A percentile compares a stretch with the other conserved stretches of the same genome.
Conservation (phyloP, 495 filamentous ascomycete species). For the Aspergillus sclerotioniger region DNA sequence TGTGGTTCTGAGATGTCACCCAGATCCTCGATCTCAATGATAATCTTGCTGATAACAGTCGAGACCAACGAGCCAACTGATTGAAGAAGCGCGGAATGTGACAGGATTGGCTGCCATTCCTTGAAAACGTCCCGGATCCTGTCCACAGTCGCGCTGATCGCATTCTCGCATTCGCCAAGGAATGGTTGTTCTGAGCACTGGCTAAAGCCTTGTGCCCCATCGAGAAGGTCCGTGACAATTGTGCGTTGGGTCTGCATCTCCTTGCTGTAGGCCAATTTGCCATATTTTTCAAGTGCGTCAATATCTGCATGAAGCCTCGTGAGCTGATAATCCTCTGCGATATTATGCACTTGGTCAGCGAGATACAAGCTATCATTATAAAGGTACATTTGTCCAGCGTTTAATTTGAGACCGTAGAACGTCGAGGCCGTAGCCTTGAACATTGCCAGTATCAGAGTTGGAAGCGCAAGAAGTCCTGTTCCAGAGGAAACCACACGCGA, state of each 20-base stretch:
- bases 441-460: constrained; percentile 82
- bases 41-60: constrained; percentile 75
- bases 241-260: constrained; percentile 86
- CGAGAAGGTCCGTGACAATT: constrained; percentile 79
- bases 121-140: constrained; percentile 66
- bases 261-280: constrained; percentile 76
- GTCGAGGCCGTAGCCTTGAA: constrained; percentile 83
- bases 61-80: constrained; percentile 79
- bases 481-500: constrained; percentile 69
- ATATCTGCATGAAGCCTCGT: constrained; percentile 68
- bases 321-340: constrained; percentile 47
- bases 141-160: constrained; percentile 65
- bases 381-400: constrained; percentile 80
- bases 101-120: constrained; percentile 78
- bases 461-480: constrained; percentile 71
- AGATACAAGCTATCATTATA: constrained; percentile 91
- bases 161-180: constrained; percentile 64
- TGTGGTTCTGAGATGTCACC: constrained; percentile 83
- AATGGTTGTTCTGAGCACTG: constrained; percentile 62
- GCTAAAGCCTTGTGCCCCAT: constrained; percentile 65
- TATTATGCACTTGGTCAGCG: constrained; percentile 63
- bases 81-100: constrained; percentile 78
- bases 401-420: constrained; percentile 65
- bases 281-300: constrained; percentile 70
- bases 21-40: constrained; percentile 83